phyloP scores from a whole-genome alignment of 2,329 filamentous ascomycete genomes.

The Canariomyces notabilis region DNA sequence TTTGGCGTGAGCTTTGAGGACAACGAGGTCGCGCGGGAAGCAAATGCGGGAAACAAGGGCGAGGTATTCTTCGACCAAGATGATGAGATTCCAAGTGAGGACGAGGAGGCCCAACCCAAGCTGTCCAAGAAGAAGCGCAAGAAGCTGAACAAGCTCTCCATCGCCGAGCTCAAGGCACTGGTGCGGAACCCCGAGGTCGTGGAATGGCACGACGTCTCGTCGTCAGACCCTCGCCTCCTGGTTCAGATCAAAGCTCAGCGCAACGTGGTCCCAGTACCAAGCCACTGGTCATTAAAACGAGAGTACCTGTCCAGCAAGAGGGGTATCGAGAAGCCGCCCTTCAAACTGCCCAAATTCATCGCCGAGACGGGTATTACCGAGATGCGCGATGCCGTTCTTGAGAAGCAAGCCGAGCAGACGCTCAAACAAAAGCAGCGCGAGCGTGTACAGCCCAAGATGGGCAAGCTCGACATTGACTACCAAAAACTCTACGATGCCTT shows the following conservation, averaged over 20 bases:
- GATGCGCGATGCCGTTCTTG: conserved; percentile 93
- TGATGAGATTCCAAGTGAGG: conserved; percentile 79
- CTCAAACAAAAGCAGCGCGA: conserved; percentile 95
- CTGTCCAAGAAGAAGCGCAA: conserved; percentile 95
- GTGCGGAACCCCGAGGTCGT: conserved; percentile 90
- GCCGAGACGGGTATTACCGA: conserved; percentile 95
- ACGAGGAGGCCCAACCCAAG: conserved; percentile 66
- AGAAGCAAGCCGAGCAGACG: conserved; percentile 88
- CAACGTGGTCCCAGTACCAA: conserved; percentile 91
- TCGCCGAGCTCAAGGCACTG: conserved; percentile 90
- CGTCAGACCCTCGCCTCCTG: conserved; percentile 79
- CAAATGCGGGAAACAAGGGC: conserved; percentile 68
- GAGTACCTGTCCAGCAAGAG: conserved; percentile 97
- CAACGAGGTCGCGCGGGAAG: conserved; percentile 59
- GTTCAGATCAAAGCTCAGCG: conserved; percentile 93
- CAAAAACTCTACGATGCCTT: conserved; percentile 98
- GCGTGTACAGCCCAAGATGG: conserved; percentile 91
- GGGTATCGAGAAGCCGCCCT: conserved; percentile 92
- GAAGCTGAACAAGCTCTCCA: conserved; percentile 82
- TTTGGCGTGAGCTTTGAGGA: conserved; percentile 66
- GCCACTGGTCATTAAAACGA: conserved; percentile 92
- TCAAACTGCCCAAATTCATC: conserved; percentile 91
- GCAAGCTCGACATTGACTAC: conserved; percentile 96
- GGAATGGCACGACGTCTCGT: conserved; percentile 94
- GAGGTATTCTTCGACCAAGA: conserved; percentile 80